These are phyloP conservation scores for Gossypium thurberi DNA, from an alignment of 345 rosid genomes.

Conservation along the genomic window DNA sequence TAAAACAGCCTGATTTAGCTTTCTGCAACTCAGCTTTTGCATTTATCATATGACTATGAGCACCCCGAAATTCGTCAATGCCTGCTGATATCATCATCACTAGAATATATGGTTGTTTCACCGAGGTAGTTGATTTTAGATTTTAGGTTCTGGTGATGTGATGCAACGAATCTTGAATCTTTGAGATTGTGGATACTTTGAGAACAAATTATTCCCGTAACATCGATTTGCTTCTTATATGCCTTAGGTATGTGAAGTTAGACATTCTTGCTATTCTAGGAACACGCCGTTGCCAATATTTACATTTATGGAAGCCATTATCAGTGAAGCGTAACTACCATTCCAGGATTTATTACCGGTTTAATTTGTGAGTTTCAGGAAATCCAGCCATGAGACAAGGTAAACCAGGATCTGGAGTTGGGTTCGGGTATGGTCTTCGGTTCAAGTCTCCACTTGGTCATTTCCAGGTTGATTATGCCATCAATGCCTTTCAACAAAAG, in stretches of 20 bases:
- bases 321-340: not conserved
- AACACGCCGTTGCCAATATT: too few relatives aligned
- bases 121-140: not conserved
- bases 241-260: not conserved
- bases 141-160: not conserved
- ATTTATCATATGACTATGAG: not conserved
- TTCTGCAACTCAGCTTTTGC: not conserved
- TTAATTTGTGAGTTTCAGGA: conserved; percentile 42
- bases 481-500: conserved; percentile 70
- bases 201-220: not conserved
- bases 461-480: conserved; percentile 60
- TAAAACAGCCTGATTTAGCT: not conserved
- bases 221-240: not conserved
- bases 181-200: not conserved
- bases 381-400: conserved; percentile 79
- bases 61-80: not conserved
- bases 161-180: not conserved
- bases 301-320: not conserved
- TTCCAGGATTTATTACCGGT: not conserved
- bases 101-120: not conserved
- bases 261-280: not conserved
- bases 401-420: conserved; percentile 82
- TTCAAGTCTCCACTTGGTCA: conserved; percentile 64
- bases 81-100: not conserved
- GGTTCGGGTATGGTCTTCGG: conserved; percentile 65